phyloP scores from a whole-genome alignment of 306 rosid species.

The Lathyrus aphaca region DNA sequence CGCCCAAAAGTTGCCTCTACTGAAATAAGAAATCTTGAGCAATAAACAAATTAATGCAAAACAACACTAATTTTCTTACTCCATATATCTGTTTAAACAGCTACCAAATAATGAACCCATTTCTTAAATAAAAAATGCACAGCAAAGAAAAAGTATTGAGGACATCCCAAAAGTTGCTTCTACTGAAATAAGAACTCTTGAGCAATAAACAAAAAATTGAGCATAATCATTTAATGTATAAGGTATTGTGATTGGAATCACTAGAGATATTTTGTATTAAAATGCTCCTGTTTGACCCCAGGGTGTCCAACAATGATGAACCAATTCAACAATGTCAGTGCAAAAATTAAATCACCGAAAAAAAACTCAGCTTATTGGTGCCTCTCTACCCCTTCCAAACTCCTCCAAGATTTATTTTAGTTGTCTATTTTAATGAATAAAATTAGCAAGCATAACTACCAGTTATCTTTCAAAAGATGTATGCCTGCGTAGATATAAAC shows the following conservation, averaged over 20 bases:
- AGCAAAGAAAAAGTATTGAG: constrained; percentile 6
- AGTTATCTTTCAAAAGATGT: constrained; percentile 29
- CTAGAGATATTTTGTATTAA: background rate
- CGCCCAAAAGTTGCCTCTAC: background rate
- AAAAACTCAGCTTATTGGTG: constrained; percentile 7
- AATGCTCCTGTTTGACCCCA: constrained; percentile 1
- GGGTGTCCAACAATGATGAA: constrained; percentile 21
- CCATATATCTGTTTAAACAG: constrained; percentile 24
- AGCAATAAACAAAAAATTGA: constrained; percentile 19
- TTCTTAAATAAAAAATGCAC: constrained; percentile 13
- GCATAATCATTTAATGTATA: constrained; percentile 14
- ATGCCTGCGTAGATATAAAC: constrained; percentile 5
- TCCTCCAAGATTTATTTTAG: constrained; percentile 26
- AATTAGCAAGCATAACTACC: constrained; percentile 27
- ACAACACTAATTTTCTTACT: constrained; percentile 13
- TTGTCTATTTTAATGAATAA: constrained; percentile 15
- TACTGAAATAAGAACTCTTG: constrained; percentile 11
- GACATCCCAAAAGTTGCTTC: background rate
- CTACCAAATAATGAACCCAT: constrained; percentile 28
- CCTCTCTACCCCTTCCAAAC: constrained; percentile 22
- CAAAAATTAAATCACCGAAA: constrained; percentile 21
- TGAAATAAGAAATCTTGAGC: constrained; percentile 22
- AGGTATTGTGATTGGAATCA: background rate
- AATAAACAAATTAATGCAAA: constrained; percentile 3
- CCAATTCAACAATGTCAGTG: constrained; percentile 11